Base-by-base conservation (phyloP, 768 basidiomycete species). In the Termitomyces sp. region DNA sequence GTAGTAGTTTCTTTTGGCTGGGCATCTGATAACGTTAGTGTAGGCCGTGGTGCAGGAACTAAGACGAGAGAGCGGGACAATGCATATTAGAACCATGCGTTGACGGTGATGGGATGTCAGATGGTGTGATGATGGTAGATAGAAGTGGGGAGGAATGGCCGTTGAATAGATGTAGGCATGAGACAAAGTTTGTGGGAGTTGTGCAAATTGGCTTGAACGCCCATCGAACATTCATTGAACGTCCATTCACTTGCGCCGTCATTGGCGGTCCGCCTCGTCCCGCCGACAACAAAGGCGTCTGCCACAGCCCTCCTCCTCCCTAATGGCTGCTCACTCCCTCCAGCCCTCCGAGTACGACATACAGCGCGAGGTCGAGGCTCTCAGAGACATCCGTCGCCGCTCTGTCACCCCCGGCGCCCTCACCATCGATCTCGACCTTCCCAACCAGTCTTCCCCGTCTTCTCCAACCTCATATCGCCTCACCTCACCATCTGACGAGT, bases 351-450 rank as follows among this genome's bases (percentile, higher is more conserved):
- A 88, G 65, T 85, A 87, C 70, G 92, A 93, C 74, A 93, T 93
- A 62, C 86, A 87, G 69, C 86, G 91, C 63, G 91, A 94, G 77
- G 88, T 92, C 42, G 89, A 94, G 69, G 87, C 89, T 43, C 79
- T 94, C 40, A 84, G 88, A 63, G 91, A 93, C 74, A 85, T 97
- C 64, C 82, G 83, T 58, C 82, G 95, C 54, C 87, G 93, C 64
- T 97, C 94, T 2, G 85, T 86, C 16, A 82, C 87, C 0, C 93
- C 91, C 59, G 92, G 91, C 39, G 87, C 88, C 24, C 84, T 94
- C 67, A 79, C 89, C 58, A 81, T 95, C 55, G 95, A 97, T 73
- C 94, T 94, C 64, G 95, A 97, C 83, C 83, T 96, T 48, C 95
- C 95, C 42, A 86, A 83, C 65, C 79, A 85, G 62, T 78, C 86